Conservation (phyloP, 176 grass and related monocot species). For the Bothriochloa decipiens region DNA sequence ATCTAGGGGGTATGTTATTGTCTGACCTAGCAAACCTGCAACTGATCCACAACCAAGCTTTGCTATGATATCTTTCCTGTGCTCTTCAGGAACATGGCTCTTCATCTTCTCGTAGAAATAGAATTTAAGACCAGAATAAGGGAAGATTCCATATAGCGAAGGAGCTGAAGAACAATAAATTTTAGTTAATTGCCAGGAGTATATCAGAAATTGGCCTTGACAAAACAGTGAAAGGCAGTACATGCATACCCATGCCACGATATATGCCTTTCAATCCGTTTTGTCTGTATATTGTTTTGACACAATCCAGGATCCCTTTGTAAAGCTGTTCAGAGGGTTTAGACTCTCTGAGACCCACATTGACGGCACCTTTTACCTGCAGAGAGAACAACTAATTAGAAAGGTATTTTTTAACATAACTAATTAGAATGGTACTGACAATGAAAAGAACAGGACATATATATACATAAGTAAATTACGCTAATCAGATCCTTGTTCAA, state of each 20-base stretch:
- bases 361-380: constrained; percentile 72
- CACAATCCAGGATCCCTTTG: constrained; percentile 86
- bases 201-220: constrained; percentile 1
- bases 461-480: background rate
- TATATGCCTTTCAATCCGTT: constrained; percentile 91
- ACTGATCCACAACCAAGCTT: constrained; percentile 92
- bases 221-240: constrained; percentile 16
- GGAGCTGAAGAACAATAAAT: constrained; percentile 62
- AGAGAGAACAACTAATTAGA: constrained; percentile 32
- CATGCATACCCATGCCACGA: constrained; percentile 76
- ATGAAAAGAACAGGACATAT: background rate
- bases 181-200: constrained; percentile 10
- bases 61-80: constrained; percentile 70
- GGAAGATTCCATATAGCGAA: constrained; percentile 96
- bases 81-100: constrained; percentile 75
- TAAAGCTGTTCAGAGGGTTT: constrained; percentile 66
- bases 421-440: constrained; percentile 32
- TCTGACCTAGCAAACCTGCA: constrained; percentile 95
- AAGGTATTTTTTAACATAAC: background rate
- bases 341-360: constrained; percentile 51
- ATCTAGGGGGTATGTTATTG: constrained; percentile 95
- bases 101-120: constrained; percentile 99
- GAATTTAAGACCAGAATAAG: constrained; percentile 96
- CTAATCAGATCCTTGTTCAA: constrained; percentile 11
- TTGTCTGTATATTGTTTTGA: constrained; percentile 77